These are phyloP conservation scores for Cladosporium colombiae DNA, from an alignment of 2,329 filamentous ascomycete genomes.

Conservation along the genomic window DNA sequence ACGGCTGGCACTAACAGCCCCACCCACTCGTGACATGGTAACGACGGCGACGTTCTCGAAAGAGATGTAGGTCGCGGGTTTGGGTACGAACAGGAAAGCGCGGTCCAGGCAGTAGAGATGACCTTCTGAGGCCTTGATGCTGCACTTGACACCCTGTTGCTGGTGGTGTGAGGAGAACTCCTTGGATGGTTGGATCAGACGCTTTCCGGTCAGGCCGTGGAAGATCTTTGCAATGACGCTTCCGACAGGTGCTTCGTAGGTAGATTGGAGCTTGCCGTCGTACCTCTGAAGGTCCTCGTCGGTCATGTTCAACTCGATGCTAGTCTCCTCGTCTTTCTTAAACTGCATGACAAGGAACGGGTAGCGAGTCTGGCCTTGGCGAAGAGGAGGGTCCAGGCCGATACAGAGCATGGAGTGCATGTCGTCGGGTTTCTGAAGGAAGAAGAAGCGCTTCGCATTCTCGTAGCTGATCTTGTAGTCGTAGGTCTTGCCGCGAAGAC, in stretches of 20 bases:
- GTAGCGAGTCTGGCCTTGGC: conserved; percentile 96
- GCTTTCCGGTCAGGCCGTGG: conserved; percentile 90
- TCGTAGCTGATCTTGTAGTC: conserved; percentile 99
- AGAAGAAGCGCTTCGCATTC: conserved; percentile 97
- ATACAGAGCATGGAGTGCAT: conserved; percentile 93
- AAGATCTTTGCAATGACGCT: conserved; percentile 95
- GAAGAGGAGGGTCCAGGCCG: conserved; percentile 88
- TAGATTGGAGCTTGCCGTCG: conserved; percentile 81
- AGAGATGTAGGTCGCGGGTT: conserved; percentile 94
- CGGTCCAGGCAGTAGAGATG: conserved; percentile 97
- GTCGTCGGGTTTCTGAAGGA: conserved; percentile 97
- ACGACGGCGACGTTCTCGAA: conserved; percentile 91
- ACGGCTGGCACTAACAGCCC: conserved; percentile 86
- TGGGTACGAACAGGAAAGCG: conserved; percentile 98
- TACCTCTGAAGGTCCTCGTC: conserved; percentile 88
- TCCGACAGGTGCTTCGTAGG: conserved; percentile 92
- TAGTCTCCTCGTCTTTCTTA: conserved; percentile 96
- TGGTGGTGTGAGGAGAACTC: conserved; percentile 93
- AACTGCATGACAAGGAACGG: conserved; percentile 99
- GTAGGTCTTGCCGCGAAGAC: conserved; percentile 96
- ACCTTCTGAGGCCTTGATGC: conserved; percentile 99
- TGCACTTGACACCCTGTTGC: conserved; percentile 96
- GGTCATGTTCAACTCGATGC: conserved; percentile 93
- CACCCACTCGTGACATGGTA: conserved; percentile 93
- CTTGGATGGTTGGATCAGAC: conserved; percentile 88